Evolutionary conservation across 2,329 filamentous ascomycete genomes (phyloP).

Genomic region (Plenodomus lindquistii): DNA sequence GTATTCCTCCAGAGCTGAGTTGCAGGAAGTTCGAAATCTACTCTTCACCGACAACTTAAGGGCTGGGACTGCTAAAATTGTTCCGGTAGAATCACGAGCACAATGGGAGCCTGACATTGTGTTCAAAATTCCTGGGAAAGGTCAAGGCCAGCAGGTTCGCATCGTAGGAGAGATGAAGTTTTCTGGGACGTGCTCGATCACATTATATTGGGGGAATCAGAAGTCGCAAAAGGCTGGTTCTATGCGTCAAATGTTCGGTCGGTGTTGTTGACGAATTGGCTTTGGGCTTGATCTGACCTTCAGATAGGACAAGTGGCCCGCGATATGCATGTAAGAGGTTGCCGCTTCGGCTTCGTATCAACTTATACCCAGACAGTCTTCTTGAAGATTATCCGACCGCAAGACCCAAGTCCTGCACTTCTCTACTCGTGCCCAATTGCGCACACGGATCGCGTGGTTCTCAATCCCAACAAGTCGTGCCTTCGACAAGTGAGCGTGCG

Average conservation of each 20-base stretch:
- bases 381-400: slow-evolving; percentile 3
- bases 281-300: neutral
- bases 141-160: neutral
- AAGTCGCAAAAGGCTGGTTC: too few relatives aligned
- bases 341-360: slow-evolving; percentile 3
- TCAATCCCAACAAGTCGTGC: too few relatives aligned
- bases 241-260: too few relatives aligned
- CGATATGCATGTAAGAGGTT: neutral
- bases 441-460: too few relatives aligned
- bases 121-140: neutral
- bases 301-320: neutral
- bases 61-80: neutral
- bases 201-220: too few relatives aligned
- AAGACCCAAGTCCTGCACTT: too few relatives aligned
- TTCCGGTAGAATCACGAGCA: neutral
- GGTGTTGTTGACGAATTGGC: too few relatives aligned
- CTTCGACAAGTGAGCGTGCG: too few relatives aligned
- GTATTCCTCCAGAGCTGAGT: neutral
- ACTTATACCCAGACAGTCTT: slow-evolving; percentile 7
- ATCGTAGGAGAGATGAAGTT: neutral
- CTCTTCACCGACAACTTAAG: neutral
- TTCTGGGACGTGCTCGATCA: neutral
- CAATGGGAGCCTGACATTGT: too few relatives aligned
- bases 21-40: neutral
- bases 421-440: too few relatives aligned